Evolutionary conservation across 192 early-diverging fungal species (phyloP), one percentile per base, ranked within the genome.

Genomic region (Diversispora epigaea): DNA sequence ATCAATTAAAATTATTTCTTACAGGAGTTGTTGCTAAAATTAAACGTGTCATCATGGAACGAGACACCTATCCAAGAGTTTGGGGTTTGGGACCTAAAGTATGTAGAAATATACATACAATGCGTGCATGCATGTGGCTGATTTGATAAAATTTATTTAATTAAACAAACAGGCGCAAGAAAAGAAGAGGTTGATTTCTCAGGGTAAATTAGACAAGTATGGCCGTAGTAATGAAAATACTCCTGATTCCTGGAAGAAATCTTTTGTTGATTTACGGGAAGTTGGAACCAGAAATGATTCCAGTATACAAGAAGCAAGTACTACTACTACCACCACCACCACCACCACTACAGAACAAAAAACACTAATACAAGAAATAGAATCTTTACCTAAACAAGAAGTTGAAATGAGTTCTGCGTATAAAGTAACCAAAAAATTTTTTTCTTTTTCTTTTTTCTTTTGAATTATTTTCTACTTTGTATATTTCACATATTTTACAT

Each of bases 31-130:
- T 99, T 70, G 95, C 97, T 79, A 97, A 97, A 89, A 97, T 99
- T 80, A 99, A 99, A 92, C 92, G 97, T 78, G 97, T 99, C 41
- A 98, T 99, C 73, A 99, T 99, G 97, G 97, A 99, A 84, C 92
- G 97, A 61, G 97, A 99, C 84, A 98, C 97, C 6, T 99, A 99
- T 82, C 97, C 97, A 56, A 91, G 95, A 65, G 89, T 93, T 77
- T 99, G 97, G 97, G 97, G 97, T 17, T 85, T 99, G 75, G 97
- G 97, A 56, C 96, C 96, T 32, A 76, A 76, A 45, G 70, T 71
- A 11, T 40, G 0, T 54, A 8, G 19, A 54, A 39, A 4, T 15
- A 12, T 70, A 0, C 39, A 40, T 3, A 15, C 5, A 15, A 41
- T 15, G 14, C 8, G 5, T 40, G 41, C 19, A 1, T 9, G 54